Conservation (phyloP, 164 flowering plant genomes). For the Liriodendron chinense region DNA sequence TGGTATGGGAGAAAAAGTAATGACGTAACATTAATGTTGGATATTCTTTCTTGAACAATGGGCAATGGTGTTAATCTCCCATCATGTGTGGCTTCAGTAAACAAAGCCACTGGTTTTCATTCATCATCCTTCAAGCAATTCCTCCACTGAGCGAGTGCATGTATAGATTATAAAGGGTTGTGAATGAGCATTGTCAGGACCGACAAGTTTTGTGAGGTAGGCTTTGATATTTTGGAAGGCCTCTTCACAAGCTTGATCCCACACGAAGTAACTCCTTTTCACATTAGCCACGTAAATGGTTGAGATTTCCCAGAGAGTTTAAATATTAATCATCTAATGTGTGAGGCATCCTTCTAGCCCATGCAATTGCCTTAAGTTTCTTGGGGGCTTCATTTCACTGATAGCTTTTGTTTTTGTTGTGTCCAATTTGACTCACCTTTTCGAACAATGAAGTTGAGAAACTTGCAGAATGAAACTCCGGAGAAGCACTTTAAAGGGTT, state of each 20-base stretch:
- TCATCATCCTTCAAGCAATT: too few species aligned
- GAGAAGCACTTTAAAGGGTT: background rate
- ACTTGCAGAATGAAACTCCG: background rate
- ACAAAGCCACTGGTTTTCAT: too few species aligned
- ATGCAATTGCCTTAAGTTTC: background rate
- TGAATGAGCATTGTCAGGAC: too few species aligned
- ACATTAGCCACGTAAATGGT: background rate
- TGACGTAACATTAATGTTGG: too few species aligned
- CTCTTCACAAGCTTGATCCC: background rate
- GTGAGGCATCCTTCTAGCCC: background rate
- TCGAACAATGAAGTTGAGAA: background rate
- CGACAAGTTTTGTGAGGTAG: too few species aligned
- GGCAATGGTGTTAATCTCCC: too few species aligned
- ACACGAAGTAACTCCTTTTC: background rate
- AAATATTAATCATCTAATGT: background rate
- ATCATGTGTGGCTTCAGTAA: too few species aligned
- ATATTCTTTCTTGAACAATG: too few species aligned
- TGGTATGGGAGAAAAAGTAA: too few species aligned
- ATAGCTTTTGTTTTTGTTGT: background rate
- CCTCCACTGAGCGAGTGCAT: too few species aligned
- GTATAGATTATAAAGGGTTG: too few species aligned
- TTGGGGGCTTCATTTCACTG: background rate
- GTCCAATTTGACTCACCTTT: background rate
- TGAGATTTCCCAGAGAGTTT: background rate
- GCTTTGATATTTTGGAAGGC: background rate